Evolutionary conservation across 2,329 filamentous ascomycete species (phyloP), one percentile per base, ranked within the genome.

Genomic region (Chrysoporthe cubensis): DNA sequence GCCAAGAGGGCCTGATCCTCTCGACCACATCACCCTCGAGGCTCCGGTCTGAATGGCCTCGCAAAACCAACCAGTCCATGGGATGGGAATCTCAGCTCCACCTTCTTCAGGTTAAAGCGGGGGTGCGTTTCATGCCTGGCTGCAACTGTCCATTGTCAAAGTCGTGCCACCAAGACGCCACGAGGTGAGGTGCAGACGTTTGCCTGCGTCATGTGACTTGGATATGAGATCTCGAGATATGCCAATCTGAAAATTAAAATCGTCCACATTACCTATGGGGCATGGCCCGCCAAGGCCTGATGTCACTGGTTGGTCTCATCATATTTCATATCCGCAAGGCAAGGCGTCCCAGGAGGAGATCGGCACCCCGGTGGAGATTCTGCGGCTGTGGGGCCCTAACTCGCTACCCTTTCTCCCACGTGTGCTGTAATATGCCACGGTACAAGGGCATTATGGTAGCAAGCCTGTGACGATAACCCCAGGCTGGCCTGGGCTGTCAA

Each of bases 151-250:
- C 50, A 21, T 32, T 54, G 11, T 54, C 21, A 54, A 32, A 34
- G 54, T n/a, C 32, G 54, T 57, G 6, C 14, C 16, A 57, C 34
- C 42, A 48, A 16, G n/a, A 34, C 16, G 58, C 58, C 42, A 61
- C 40, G n/a, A 44, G 42, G 40, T 32, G 58, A 61, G 42, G 43
- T 48, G 43, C 57, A 44, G 57, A 46, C 58, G 43, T 32, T 26
- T n/a, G 14, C 43, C 34, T 21, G 5, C 42, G 58, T 61, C 58
- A 61, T 61, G 58, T 61, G 58, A 61, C 58, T 48, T n/a, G n/a
- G 21, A 14, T n/a, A 26, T 44, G 58, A 42, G 58, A 46, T 46
- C 58, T 48, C 21, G 9, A 26, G n/a, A 26, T 6, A 34, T 46
- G n/a, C 58, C 58, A 32, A 59, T 44, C 57, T 40, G 57, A 42